Conservation (phyloP, 1,284 basidiomycete species). For the Moniliophthora roreri region DNA sequence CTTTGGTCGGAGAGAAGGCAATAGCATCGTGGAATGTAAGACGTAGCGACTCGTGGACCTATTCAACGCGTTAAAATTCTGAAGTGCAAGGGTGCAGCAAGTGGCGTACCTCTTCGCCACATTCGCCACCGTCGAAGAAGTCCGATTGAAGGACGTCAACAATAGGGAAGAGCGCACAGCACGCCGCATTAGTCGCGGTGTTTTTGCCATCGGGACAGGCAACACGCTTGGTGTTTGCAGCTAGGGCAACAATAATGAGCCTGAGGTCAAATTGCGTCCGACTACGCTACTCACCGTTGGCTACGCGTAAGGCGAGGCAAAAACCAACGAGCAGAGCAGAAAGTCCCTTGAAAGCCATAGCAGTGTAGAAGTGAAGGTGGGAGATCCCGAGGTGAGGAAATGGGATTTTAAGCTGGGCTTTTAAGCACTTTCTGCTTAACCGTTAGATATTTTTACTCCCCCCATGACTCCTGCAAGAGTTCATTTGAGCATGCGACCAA, state of each 20-base stretch:
- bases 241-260: conserved; percentile 1
- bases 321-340: no score
- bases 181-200: conserved; percentile 28
- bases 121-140: conserved; percentile 36
- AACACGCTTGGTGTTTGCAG: conserved; percentile 18
- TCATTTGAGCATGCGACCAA: no score
- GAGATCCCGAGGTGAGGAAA: no score
- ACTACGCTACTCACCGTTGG: no score
- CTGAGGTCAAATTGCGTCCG: no score
- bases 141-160: conserved; percentile 35
- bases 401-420: no score
- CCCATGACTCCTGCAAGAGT: no score
- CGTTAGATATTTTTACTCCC: no score
- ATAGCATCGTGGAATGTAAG: conserved; percentile 46
- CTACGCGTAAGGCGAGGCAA: no score
- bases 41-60: conserved; percentile 39
- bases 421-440: no score
- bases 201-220: conserved; percentile 17
- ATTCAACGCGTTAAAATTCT: not conserved
- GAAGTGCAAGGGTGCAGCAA: not conserved
- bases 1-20: conserved; percentile 31
- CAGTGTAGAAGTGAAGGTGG: no score
- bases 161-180: conserved; percentile 36
- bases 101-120: conserved; percentile 32
- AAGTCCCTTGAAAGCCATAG: no score